phyloP scores from a whole-genome alignment of 1,139 yeast genomes.

The Candida mesenterica region DNA sequence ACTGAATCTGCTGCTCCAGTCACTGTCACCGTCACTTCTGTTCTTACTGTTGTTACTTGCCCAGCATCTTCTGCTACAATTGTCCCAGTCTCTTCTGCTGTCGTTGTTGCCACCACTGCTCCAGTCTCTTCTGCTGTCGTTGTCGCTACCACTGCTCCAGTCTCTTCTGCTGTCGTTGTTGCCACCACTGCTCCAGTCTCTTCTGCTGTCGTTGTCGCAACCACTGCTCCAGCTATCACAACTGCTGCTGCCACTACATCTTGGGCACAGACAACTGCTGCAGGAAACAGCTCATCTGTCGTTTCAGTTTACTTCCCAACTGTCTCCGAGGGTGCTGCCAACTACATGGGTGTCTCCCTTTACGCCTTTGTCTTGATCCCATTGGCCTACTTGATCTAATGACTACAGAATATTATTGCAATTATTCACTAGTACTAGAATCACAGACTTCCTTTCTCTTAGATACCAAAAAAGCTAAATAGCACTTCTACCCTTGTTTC shows the following conservation, averaged over 20 bases:
- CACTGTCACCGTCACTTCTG: conserved; percentile 8
- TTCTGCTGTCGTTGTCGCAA: conserved; percentile 8
- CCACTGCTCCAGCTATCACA: conserved; percentile 8
- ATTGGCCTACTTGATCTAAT: conserved; percentile 25
- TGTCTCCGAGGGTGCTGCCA: conserved; percentile 14
- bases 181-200: conserved; percentile 4
- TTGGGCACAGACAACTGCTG: conserved; percentile 2
- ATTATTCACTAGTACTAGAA: conserved; percentile 7
- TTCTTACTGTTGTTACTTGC: conserved; percentile 3
- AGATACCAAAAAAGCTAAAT: too few species aligned
- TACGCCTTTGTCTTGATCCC: conserved; percentile 22
- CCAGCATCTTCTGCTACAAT: neutral
- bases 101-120: conserved; percentile 8
- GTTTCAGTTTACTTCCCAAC: conserved; percentile 6
- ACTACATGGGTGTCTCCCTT: conserved; percentile 17
- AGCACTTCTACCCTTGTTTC: neutral
- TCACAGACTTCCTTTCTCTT: too few species aligned
- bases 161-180: conserved; percentile 6
- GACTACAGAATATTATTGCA: conserved; percentile 7
- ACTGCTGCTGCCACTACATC: conserved; percentile 8
- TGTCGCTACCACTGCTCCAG: conserved; percentile 8
- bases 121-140: conserved; percentile 2
- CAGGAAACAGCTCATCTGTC: conserved; percentile 7
- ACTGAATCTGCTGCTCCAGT: conserved; percentile 14
- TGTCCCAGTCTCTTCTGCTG: conserved; percentile 9